Evolutionary conservation across 345 rosid species (phyloP), one percentile per base, ranked within the genome.

Genomic region (Rubroshorea leprosula): DNA sequence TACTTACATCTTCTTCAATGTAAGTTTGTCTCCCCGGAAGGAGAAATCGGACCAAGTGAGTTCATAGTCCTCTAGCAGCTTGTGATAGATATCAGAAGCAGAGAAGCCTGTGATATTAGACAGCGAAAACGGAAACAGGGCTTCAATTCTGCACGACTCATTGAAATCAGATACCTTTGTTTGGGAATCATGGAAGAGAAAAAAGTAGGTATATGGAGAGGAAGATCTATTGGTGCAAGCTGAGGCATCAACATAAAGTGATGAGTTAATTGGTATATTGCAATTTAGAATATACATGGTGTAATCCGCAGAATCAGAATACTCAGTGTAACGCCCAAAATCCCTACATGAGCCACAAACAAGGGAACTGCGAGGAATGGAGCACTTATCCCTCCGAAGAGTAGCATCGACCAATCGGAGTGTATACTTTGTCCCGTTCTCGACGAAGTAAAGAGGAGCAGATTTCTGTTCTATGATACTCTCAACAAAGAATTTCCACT

Each of bases 181-280:
- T 6, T 0, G 0, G n/a, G 0, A 0, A n/a, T 0, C 6, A 2
- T 0, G 18, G 19, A 31, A 22, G 41, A 55, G 23, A 25, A 35
- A 55, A 16, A 55, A 14, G 26, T 35, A 45, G 48, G 50, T n/a
- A 25, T 23, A 18, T 21, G 0, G 29, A 18, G 48, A 19, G 10
- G 58, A 35, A 55, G 41, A 19, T 8, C 19, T 43, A 6, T 15
- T 38, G 27, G 47, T 29, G 26, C 29, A 55, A 21, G 47, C 47
- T 11, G 48, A 55, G 21, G 59, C 45, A 39, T 55, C 59, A 22
- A 38, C 20, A 38, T 55, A 55, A 19, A 21, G 26, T 15, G 48
- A 55, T 35, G 59, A 55, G 11, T 38, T 55, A 16, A 55, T 14
- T 25, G 14, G 22, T 22, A 1, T 55, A 23, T 6, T 38, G 48